phyloP scores from a whole-genome alignment of 176 grass and related monocot species.

The Paspalum notatum region DNA sequence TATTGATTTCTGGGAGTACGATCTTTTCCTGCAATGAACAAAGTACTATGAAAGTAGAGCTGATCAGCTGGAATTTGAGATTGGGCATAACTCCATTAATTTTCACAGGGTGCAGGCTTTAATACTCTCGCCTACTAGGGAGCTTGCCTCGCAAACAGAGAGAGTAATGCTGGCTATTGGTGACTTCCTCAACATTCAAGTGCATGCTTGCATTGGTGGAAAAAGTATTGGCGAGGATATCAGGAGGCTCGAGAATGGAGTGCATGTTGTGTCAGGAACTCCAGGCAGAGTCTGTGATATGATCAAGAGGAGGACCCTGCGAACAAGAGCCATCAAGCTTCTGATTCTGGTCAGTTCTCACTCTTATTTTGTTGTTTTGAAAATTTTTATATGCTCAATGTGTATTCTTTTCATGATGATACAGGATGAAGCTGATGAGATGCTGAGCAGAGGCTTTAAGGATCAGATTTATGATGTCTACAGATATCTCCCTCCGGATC shows the following conservation, averaged over 20 bases:
- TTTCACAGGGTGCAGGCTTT: conserved; percentile 75
- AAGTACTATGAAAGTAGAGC: background rate
- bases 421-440: conserved; percentile 97
- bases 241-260: conserved; percentile 77
- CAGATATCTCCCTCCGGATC: conserved; percentile 81
- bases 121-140: conserved; percentile 85
- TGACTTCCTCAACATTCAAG: conserved; percentile 74
- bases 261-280: conserved; percentile 87
- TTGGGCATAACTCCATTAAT: conserved; percentile 4
- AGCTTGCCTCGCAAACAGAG: conserved; percentile 87
- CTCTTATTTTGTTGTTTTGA: background rate
- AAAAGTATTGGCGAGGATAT: conserved; percentile 87
- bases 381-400: background rate
- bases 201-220: conserved; percentile 81
- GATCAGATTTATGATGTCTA: conserved; percentile 97
- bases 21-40: background rate
- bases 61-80: conserved; percentile 15
- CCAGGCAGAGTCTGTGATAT: conserved; percentile 83
- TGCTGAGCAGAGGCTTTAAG: conserved; percentile 92
- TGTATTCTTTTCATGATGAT: conserved; percentile 24
- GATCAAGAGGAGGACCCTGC: conserved; percentile 87
- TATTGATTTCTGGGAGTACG: background rate
- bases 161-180: conserved; percentile 78
- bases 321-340: conserved; percentile 87
- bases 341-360: conserved; percentile 64